These are phyloP conservation scores for Anthostomella pinea DNA, from an alignment of 2,329 filamentous ascomycete species.

Conservation along the genomic window DNA sequence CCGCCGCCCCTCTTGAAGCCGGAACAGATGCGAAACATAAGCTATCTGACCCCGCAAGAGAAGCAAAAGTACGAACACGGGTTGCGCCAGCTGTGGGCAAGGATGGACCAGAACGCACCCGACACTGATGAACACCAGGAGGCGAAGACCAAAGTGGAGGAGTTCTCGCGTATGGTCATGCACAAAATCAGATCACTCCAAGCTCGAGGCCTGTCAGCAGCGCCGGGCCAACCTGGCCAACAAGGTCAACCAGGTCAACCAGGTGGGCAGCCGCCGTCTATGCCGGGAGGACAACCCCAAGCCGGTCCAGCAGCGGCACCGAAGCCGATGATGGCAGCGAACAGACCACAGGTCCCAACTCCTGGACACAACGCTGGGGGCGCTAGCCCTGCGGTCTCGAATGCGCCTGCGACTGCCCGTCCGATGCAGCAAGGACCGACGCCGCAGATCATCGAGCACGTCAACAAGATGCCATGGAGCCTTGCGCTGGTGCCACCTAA, in stretches of 20 bases:
- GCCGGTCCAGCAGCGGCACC: constrained; percentile 16
- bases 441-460: constrained; percentile 27
- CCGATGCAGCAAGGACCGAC: constrained; percentile 18
- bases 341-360: constrained; percentile 14
- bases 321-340: constrained; percentile 14
- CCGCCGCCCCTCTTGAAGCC: constrained; percentile 37
- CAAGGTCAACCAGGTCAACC: constrained; percentile 9
- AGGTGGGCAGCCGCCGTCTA: constrained; percentile 14
- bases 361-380: constrained; percentile 6
- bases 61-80: constrained; percentile 58
- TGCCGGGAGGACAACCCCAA: constrained; percentile 21
- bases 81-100: constrained; percentile 49
- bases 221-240: constrained; percentile 7
- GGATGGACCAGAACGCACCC: constrained; percentile 45
- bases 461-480: constrained; percentile 26
- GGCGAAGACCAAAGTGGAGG: constrained; percentile 56
- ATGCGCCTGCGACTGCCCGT: constrained; percentile 1
- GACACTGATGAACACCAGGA: constrained; percentile 46
- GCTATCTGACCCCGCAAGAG: constrained; percentile 51
- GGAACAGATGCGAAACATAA: constrained; percentile 49
- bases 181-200: constrained; percentile 44
- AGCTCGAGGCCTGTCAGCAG: constrained; percentile 19
- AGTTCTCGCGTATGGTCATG: constrained; percentile 58
- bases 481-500: constrained; percentile 14
- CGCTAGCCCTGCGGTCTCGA: constrained; percentile 5